phyloP scores from a whole-genome alignment of 257 asterid species.

The Eustoma russellianum region DNA sequence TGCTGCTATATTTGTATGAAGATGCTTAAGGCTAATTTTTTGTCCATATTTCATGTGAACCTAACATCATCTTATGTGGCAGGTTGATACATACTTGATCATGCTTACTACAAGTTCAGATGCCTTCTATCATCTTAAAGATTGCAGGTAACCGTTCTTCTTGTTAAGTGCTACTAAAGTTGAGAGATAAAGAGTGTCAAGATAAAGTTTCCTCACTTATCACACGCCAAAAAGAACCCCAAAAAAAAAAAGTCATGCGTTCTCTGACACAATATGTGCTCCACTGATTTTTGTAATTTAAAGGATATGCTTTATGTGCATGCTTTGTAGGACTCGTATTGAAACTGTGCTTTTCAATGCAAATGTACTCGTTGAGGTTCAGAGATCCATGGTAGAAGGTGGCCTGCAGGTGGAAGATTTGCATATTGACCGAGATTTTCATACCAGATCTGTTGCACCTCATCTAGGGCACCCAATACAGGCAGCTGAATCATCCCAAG shows the following conservation, averaged over 20 bases:
- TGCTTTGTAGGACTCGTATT: conserved; percentile 57
- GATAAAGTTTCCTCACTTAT: too few species aligned
- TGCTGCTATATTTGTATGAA: too few species aligned
- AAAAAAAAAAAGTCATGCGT: too few species aligned
- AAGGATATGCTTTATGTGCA: conserved; percentile 2
- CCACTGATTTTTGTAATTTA: neutral
- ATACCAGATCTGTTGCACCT: conserved; percentile 21
- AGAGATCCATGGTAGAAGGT: conserved; percentile 77
- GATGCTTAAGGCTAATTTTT: too few species aligned
- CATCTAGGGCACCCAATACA: conserved; percentile 53
- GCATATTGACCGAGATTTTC: conserved; percentile 43
- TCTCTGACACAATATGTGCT: neutral
- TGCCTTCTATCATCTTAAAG: conserved; percentile 87
- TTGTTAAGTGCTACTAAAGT: too few species aligned
- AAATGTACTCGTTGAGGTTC: conserved; percentile 81
- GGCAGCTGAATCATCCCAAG: conserved; percentile 37
- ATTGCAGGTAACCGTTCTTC: conserved; percentile 55
- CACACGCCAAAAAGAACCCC: too few species aligned
- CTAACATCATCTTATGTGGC: conserved; percentile 14
- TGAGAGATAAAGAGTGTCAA: too few species aligned
- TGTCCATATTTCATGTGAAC: neutral
- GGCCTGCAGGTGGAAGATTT: conserved; percentile 86
- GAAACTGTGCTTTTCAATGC: conserved; percentile 76
- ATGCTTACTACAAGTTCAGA: conserved; percentile 85
- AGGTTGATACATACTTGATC: conserved; percentile 80